Base-by-base conservation (phyloP, 2,329 filamentous ascomycete genomes). In the Mycosphaerella arachidis region DNA sequence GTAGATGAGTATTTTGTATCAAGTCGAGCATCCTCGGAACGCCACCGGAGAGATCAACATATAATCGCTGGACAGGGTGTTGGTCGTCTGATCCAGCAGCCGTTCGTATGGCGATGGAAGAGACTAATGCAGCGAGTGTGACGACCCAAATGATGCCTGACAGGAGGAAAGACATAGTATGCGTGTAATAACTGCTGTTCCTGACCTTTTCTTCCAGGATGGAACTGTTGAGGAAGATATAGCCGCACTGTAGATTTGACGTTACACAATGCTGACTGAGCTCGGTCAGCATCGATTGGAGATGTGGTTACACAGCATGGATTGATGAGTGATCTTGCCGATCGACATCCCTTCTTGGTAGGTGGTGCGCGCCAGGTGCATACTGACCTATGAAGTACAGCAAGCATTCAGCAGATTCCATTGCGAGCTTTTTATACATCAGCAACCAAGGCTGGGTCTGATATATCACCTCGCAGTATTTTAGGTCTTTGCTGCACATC, bases 21-120 rank as follows among this genome's bases (percentile, higher is more conserved):
- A 60, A 24, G 33, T 40, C 29, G 37, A 59, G 53, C 57, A 63
- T 59, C 5, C 46, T 50, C 8, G 54, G 52, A 5, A 60, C 48
- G 6, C 51, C 48, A 7, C 50, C 43, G 2, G 18, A 18, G 3
- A 63, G 48, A 29, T 60, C 53, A 16, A 63, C 48, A 16, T 55
- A 2, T 20, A 57, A 63, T 13, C 43, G 43, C 29, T 33, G 40
- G 27, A 55, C 48, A 40, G 40, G 27, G 33, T 52, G 35, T 33
- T n/a, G 7, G n/a, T 43, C n/a, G 40, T 16, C 12, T 10, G 16
- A 16, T 37, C 8, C 10, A 12, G 35, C 35, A 16, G 35, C 35
- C 16, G 10, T 16, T 9, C 7, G 35, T 37, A 16, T 10, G 35
- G 16, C 16, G 6, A 12, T 37, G 10, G 4, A 37, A 10, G 16